These are phyloP conservation scores for Gloeopeniophorella convolvens DNA, from an alignment of 768 basidiomycete genomes.

Conservation along the genomic window DNA sequence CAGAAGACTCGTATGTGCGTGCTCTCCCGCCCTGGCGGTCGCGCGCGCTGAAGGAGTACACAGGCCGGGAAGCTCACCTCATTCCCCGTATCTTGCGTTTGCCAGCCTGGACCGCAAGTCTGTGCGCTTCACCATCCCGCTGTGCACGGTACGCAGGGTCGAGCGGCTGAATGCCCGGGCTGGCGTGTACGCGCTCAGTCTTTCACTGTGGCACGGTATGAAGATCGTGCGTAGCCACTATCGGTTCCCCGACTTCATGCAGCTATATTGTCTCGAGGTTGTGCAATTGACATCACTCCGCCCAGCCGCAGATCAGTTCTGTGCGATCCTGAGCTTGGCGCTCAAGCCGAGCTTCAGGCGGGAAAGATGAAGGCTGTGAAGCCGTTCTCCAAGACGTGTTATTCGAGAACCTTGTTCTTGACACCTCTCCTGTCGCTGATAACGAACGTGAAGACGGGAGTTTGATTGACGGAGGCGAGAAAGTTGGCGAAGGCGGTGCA, in stretches of 20 bases:
- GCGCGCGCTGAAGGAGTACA: neutral
- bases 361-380: slow-evolving; percentile 94
- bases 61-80: slow-evolving; percentile 90
- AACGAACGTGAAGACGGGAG: slow-evolving; percentile 47
- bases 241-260: neutral
- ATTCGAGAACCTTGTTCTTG: slow-evolving; percentile 83
- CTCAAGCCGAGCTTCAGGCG: slow-evolving; percentile 84
- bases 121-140: slow-evolving; percentile 83
- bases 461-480: slow-evolving; percentile 53
- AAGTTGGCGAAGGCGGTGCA: slow-evolving; percentile 47
- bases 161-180: slow-evolving; percentile 90
- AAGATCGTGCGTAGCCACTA: slow-evolving; percentile 63
- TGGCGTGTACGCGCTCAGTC: slow-evolving; percentile 92
- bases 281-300: slow-evolving; percentile 91
- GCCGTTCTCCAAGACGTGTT: slow-evolving; percentile 85
- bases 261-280: slow-evolving; percentile 39
- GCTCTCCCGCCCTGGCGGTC: neutral
- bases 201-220: slow-evolving; percentile 90
- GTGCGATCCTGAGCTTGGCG: slow-evolving; percentile 78
- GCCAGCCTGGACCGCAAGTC: slow-evolving; percentile 87
- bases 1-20: slow-evolving; percentile 83
- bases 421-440: slow-evolving; percentile 36
- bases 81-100: slow-evolving; percentile 90
- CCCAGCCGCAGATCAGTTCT: slow-evolving; percentile 91
- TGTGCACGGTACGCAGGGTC: slow-evolving; percentile 88